These are phyloP conservation scores for Colletotrichum spinosum DNA, from an alignment of 2,329 filamentous ascomycete species.

Conservation along the genomic window DNA sequence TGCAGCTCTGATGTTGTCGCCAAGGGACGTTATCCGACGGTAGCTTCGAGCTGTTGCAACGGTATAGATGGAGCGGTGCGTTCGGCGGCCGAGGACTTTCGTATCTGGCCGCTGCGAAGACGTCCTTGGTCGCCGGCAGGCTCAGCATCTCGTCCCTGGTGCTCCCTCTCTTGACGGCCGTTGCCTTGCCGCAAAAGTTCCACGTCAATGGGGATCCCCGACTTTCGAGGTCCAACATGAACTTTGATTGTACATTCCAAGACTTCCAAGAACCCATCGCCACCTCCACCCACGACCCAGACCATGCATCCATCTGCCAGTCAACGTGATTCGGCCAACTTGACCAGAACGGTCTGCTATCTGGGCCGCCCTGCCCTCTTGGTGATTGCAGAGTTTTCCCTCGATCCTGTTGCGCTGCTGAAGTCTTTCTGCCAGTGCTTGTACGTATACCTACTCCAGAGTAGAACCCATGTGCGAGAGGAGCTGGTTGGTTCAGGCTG, in stretches of 20 bases:
- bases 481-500: conserved; percentile 21
- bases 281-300: conserved; percentile 9
- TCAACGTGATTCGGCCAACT: conserved; percentile 12
- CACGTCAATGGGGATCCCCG: too few relatives aligned
- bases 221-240: too few relatives aligned
- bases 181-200: background rate
- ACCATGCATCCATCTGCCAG: background rate
- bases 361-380: conserved; percentile 8
- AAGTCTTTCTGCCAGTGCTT: too few relatives aligned
- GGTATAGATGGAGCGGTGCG: background rate
- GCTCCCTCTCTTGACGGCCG: too few relatives aligned
- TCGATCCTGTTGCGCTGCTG: background rate
- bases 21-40: too few relatives aligned
- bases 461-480: conserved; percentile 2
- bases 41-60: too few relatives aligned
- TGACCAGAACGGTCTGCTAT: conserved; percentile 3
- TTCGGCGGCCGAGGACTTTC: conserved; percentile 26
- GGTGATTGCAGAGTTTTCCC: background rate
- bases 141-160: too few relatives aligned
- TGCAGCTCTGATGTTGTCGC: too few relatives aligned
- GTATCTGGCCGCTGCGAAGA: conserved; percentile 19
- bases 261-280: too few relatives aligned
- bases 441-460: too few relatives aligned
- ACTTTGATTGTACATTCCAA: too few relatives aligned
- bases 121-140: background rate